Evolutionary conservation across 768 basidiomycete species (phyloP).

Genomic region (Arthromyces matolae): DNA sequence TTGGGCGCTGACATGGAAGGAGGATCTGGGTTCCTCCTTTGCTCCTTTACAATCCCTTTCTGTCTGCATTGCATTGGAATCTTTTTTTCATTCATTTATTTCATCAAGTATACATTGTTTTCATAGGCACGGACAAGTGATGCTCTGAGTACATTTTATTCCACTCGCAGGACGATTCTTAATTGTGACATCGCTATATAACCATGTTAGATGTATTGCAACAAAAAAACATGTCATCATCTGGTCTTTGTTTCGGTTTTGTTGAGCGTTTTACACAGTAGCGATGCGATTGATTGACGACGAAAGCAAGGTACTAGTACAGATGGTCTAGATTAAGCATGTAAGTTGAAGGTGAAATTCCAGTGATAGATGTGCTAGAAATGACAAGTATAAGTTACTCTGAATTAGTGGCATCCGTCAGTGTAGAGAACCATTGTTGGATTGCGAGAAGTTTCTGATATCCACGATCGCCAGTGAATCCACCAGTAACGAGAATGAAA

Average conservation of each 20-base stretch:
- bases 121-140: slow-evolving; percentile 5
- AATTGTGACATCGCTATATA: neutral
- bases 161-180: slow-evolving; percentile 18
- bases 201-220: slow-evolving; percentile 10
- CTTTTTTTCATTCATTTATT: neutral
- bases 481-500: slow-evolving; percentile 42
- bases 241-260: neutral
- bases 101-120: neutral
- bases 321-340: neutral
- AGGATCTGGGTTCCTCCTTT: neutral
- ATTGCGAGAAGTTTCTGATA: slow-evolving; percentile 42
- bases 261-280: neutral
- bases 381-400: too few relatives aligned
- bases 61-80: too few relatives aligned
- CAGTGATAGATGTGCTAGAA: too few relatives aligned
- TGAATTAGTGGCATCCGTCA: slow-evolving; percentile 4
- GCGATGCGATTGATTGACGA: neutral
- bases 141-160: slow-evolving; percentile 3
- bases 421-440: slow-evolving; percentile 34
- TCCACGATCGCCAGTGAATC: slow-evolving; percentile 43
- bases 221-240: slow-evolving; percentile 1
- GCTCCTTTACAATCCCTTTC: too few relatives aligned
- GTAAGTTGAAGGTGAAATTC: neutral
- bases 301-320: neutral
- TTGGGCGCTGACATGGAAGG: too few relatives aligned